Conservation (phyloP, 2,329 filamentous ascomycete genomes). For the Trichoderma atroviride region DNA sequence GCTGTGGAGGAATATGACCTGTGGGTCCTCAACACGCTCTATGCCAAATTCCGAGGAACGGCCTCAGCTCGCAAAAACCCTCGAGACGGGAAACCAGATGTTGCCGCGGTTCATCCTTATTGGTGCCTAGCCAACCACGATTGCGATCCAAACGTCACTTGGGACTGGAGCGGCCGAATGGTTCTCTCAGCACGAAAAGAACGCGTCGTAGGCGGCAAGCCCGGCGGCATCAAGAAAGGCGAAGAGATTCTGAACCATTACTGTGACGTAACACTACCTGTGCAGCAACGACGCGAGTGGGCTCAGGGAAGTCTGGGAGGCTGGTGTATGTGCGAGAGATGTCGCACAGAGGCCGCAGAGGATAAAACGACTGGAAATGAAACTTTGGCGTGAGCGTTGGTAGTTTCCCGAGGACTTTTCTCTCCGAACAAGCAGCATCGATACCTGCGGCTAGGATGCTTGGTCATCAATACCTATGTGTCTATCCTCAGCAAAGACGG, state of each 20-base stretch:
- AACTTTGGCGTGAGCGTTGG: constrained; percentile 1
- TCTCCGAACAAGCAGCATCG: background rate
- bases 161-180: constrained; percentile 88
- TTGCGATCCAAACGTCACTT: constrained; percentile 91
- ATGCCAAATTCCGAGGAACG: constrained; percentile 89
- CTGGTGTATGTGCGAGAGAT: constrained; percentile 83
- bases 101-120: constrained; percentile 89
- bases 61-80: constrained; percentile 81
- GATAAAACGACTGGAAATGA: constrained; percentile 4
- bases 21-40: constrained; percentile 89
- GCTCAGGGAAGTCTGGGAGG: constrained; percentile 85
- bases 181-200: constrained; percentile 65
- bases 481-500: constrained; percentile 2
- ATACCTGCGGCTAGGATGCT: background rate
- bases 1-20: constrained; percentile 63
- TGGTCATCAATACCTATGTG: background rate
- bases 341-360: constrained; percentile 66
- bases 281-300: constrained; percentile 85
- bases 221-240: constrained; percentile 70
- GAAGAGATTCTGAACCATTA: constrained; percentile 94
- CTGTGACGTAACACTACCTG: constrained; percentile 79
- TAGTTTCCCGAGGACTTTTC: background rate
- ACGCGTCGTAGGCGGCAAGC: constrained; percentile 53
- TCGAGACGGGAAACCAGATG: constrained; percentile 80
- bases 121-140: constrained; percentile 98